A percentile compares a stretch with the other conserved stretches of the same genome.
Evolutionary conservation across 345 rosid genomes (phyloP).

Genomic region (Limnanthes douglasii): DNA sequence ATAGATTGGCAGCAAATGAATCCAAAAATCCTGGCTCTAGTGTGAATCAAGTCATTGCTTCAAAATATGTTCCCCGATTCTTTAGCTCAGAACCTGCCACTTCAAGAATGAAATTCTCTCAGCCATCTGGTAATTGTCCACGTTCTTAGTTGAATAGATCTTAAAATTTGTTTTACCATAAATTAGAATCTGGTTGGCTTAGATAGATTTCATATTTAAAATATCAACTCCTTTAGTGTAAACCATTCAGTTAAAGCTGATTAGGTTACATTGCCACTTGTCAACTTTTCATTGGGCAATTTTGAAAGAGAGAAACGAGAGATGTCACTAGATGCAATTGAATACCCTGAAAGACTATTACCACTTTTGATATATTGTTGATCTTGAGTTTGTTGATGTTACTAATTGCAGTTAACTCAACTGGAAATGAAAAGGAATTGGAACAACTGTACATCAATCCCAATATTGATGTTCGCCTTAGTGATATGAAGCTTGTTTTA

Average conservation of each 20-base stretch:
- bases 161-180: background rate
- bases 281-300: no score
- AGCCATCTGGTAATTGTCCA: conserved; percentile 32
- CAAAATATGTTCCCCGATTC: conserved; percentile 74
- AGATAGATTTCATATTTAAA: background rate
- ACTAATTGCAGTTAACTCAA: conserved; percentile 39
- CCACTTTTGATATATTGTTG: no score
- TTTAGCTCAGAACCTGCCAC: conserved; percentile 53
- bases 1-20: conserved; percentile 58
- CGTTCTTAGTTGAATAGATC: background rate
- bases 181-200: background rate
- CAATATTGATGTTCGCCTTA: conserved; percentile 65
- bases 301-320: background rate
- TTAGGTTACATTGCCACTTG: no score
- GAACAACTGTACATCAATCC: conserved; percentile 60
- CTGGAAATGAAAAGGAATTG: conserved; percentile 52
- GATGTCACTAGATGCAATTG: background rate
- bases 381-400: conserved; percentile 8
- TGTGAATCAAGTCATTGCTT: conserved; percentile 68
- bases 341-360: background rate
- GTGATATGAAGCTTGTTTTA: conserved; percentile 78
- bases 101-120: conserved; percentile 43
- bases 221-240: background rate
- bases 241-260: no score
- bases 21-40: conserved; percentile 52